These are phyloP conservation scores for Boletus speciosus DNA, from an alignment of 768 basidiomycete genomes.

Conservation along the genomic window DNA sequence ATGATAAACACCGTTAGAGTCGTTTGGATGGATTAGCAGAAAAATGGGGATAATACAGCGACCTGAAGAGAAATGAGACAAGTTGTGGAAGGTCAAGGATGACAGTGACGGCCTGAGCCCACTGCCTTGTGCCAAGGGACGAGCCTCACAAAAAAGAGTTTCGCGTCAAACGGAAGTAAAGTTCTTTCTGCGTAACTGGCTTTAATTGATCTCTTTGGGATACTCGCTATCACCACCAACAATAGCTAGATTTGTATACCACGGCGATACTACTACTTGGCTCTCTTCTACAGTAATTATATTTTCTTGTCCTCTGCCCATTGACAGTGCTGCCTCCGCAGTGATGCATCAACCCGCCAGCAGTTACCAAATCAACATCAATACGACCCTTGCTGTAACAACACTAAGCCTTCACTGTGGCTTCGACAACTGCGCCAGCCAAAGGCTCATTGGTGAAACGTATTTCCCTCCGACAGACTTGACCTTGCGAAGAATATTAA, in stretches of 20 bases:
- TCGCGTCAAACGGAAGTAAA: constrained; percentile 4
- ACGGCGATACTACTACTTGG: neutral
- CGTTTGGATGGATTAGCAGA: constrained; percentile 9
- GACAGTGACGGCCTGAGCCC: neutral
- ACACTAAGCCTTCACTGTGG: too few relatives aligned
- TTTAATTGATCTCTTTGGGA: neutral
- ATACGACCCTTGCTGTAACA: neutral
- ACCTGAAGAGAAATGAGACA: neutral
- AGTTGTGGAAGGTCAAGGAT: neutral
- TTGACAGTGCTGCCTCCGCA: neutral
- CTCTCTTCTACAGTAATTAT: neutral
- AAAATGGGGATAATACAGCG: constrained; percentile 9
- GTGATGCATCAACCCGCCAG: too few relatives aligned
- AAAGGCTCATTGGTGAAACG: too few relatives aligned
- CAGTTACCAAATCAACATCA: neutral
- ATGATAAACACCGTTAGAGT: constrained; percentile 5
- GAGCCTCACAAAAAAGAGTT: neutral
- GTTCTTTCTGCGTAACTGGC: neutral
- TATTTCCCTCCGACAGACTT: neutral
- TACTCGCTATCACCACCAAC: neutral
- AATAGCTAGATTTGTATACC: neutral
- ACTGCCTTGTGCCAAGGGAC: neutral
- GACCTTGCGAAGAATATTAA: neutral
- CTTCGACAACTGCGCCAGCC: too few relatives aligned
- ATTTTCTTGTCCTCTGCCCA: neutral